Evolutionary conservation across 306 rosid genomes (phyloP).

Genomic region (Dicorynia guianensis): DNA sequence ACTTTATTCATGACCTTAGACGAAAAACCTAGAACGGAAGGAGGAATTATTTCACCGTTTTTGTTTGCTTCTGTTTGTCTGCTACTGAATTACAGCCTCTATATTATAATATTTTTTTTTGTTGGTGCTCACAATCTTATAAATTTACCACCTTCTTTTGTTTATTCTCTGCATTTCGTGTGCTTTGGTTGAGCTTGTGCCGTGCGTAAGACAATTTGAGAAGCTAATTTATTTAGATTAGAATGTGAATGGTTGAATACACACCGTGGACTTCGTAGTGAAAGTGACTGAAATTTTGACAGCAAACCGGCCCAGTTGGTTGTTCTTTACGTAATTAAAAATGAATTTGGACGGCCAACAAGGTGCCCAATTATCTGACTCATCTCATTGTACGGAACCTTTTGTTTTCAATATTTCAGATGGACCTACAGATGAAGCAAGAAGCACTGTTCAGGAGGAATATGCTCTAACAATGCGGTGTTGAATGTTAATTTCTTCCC

Average conservation of each 20-base stretch:
- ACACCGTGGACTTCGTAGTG: background rate
- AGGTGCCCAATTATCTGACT: slow-evolving; percentile 36
- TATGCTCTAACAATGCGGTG: slow-evolving; percentile 5
- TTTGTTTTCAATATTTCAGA: background rate
- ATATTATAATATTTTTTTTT: background rate
- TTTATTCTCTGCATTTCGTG: background rate
- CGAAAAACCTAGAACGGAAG: too few species aligned
- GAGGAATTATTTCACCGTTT: background rate
- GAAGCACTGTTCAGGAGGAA: background rate
- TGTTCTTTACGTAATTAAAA: background rate
- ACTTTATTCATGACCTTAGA: background rate
- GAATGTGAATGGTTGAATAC: background rate
- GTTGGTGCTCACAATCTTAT: too few species aligned
- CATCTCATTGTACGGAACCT: background rate
- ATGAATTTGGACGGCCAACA: slow-evolving; percentile 46
- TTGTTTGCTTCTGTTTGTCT: slow-evolving; percentile 34
- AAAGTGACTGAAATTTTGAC: slow-evolving; percentile 2
- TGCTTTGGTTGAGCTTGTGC: background rate
- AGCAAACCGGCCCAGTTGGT: background rate
- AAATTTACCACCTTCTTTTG: background rate
- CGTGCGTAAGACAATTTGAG: slow-evolving; percentile 12
- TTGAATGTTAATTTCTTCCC: background rate
- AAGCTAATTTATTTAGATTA: slow-evolving; percentile 3
- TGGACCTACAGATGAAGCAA: slow-evolving; percentile 17
- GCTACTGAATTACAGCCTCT: background rate